Evolutionary conservation across 345 rosid genomes (phyloP).

Genomic region (Carallia pectinifolia): DNA sequence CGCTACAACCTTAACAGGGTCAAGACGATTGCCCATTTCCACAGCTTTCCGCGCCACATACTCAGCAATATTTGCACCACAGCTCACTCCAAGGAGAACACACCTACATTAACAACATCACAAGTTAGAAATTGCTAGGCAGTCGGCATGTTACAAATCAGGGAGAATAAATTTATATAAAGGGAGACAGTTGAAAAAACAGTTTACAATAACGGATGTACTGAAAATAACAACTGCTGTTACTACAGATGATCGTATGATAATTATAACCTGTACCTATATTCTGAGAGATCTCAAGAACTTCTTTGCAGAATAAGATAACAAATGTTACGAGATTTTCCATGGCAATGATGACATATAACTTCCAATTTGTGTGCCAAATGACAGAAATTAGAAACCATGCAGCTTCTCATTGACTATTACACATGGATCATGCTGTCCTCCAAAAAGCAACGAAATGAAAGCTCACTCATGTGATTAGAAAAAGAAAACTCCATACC

Average conservation of each 20-base stretch:
- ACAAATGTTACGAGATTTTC: background rate
- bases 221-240: background rate
- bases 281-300: background rate
- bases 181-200: background rate
- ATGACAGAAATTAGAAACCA: background rate
- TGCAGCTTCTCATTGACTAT: background rate
- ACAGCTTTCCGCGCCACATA: slow-evolving; percentile 75
- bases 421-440: no score
- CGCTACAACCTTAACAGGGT: slow-evolving; percentile 92
- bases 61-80: slow-evolving; percentile 87
- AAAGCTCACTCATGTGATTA: no score
- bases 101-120: slow-evolving; percentile 52
- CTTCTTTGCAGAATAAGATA: background rate
- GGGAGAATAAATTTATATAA: background rate
- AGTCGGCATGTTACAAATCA: background rate
- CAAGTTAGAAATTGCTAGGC: slow-evolving; percentile 8
- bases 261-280: background rate
- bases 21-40: slow-evolving; percentile 61
- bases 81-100: slow-evolving; percentile 88
- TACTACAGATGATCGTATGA: no score
- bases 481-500: no score
- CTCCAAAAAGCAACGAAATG: no score
- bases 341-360: background rate
- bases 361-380: background rate
- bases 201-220: background rate